Base-by-base conservation (phyloP, 1,284 basidiomycete genomes). In the Phenoliferia sp. region DNA sequence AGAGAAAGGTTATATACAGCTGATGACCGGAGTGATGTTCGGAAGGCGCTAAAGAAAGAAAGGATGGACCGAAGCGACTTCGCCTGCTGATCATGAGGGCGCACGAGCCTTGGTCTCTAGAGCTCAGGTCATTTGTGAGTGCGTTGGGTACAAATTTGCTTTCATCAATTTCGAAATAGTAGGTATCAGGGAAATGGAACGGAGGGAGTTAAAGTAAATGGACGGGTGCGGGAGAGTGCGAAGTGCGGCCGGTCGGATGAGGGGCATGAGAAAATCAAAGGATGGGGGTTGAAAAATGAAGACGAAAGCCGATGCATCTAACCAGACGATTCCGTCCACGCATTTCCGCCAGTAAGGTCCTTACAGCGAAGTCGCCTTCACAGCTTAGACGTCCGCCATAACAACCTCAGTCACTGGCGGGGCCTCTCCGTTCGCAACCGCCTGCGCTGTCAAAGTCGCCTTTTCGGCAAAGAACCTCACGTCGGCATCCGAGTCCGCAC, bases 401-500 rank as follows among this genome's bases (percentile, higher is more conserved):
- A 63, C 67, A n/a, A 72, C 71, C 59, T 72, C 71, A 35, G 67
- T 66, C 50, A 59, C 65, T 15, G 52, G 58, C 15, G 70, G 26
- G 58, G 58, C 63, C 58, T 72, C 68, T 28, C 70, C 70, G 12
- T 29, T 65, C 59, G 64, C 68, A 22, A 71, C 72, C 29, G 60
- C 55, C 55, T 68, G 63, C 26, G 72, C 68, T 52, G 64, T 67
- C 29, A 64, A 34, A 6, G 77, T 64, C 15, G 79, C 81, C 73
- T 80, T 80, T 67, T 80, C 79, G n/a, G 80, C 79, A 77, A 81
- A 81, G 77, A 79, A 98, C 76, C 93, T 86, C 65, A 99, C 96
- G 81, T 99, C 96, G 16, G 94, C 93, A 80, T 99, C 96, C 61
- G 83, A 80, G 79, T 99, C 96, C 74, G 88, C 88, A 82, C 91